phyloP scores from a whole-genome alignment of 768 basidiomycete genomes.

The Porpolomopsis calyptriformis region DNA sequence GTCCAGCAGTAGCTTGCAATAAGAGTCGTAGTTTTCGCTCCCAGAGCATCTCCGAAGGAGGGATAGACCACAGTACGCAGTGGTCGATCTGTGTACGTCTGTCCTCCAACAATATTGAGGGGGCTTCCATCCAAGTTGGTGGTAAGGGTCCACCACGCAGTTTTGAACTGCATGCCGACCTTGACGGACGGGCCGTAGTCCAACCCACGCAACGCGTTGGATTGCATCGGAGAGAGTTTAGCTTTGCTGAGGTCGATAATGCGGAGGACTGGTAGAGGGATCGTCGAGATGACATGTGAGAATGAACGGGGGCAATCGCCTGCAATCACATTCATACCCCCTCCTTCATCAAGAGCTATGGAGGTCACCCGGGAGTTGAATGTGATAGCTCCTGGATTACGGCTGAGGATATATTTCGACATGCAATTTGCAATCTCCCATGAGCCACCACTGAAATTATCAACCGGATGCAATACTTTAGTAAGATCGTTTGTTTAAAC shows the following conservation, averaged over 20 bases:
- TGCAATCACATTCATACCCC: constrained; percentile 4
- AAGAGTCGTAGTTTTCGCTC: constrained; percentile 16
- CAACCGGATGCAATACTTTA: neutral
- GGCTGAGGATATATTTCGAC: constrained; percentile 9
- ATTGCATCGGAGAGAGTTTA: constrained; percentile 21
- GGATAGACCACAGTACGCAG: constrained; percentile 36
- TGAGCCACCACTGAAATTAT: constrained; percentile 14
- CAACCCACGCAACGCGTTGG: constrained; percentile 23
- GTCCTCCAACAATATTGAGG: constrained; percentile 28
- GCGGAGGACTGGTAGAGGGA: constrained; percentile 22
- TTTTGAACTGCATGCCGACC: constrained; percentile 26
- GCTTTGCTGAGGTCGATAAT: constrained; percentile 17
- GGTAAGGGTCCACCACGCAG: constrained; percentile 25
- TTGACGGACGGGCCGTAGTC: constrained; percentile 25
- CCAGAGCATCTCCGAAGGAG: constrained; percentile 24
- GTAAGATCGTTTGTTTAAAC: too few species aligned
- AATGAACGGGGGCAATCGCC: constrained; percentile 1
- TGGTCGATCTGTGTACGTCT: constrained; percentile 31
- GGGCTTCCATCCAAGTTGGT: constrained; percentile 13
- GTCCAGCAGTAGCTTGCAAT: constrained; percentile 35
- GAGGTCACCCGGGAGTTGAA: constrained; percentile 9
- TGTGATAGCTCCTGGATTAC: neutral
- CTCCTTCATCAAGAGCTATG: constrained; percentile 5
- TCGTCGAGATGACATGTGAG: constrained; percentile 23
- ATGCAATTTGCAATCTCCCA: constrained; percentile 16